Percentiles rank a stretch among this genome's conserved stretches.
Evolutionary conservation across 352 stramenopile genomes (phyloP).

Genomic region (Globisporangium mamillatum): DNA sequence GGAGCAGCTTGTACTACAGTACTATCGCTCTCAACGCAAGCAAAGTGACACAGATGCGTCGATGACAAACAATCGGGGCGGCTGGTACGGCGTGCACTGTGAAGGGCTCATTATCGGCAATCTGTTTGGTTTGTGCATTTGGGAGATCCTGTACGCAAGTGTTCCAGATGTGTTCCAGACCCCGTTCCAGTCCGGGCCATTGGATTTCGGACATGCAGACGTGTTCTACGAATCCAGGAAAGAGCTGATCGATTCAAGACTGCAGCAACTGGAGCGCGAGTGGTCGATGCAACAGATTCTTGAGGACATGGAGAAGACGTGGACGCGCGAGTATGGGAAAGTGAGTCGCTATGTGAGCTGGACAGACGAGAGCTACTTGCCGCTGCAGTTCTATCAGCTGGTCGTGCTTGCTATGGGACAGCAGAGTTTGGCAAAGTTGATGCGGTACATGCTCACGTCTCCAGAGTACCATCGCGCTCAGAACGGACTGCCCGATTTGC

Average conservation of each 20-base stretch:
- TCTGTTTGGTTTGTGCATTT: conserved; percentile 87
- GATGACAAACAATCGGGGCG: conserved; percentile 19
- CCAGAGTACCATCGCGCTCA: conserved; percentile 66
- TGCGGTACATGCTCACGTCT: conserved; percentile 69
- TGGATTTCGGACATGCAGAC: conserved; percentile 70
- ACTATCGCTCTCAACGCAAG: conserved; percentile 44
- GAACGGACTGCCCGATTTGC: conserved; percentile 69
- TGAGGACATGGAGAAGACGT: conserved; percentile 30
- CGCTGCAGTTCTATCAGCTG: conserved; percentile 52
- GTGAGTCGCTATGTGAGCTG: conserved; percentile 65
- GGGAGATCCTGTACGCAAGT: conserved; percentile 80
- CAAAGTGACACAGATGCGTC: conserved; percentile 7
- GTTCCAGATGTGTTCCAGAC: conserved; percentile 86
- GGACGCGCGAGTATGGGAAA: conserved; percentile 45
- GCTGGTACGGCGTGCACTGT: conserved; percentile 87
- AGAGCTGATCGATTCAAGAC: conserved; percentile 40
- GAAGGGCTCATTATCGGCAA: conserved; percentile 70
- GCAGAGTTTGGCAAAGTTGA: conserved; percentile 34
- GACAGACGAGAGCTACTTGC: conserved; percentile 27
- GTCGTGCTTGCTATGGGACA: conserved; percentile 44
- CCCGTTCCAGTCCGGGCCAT: conserved; percentile 64
- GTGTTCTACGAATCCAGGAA: conserved; percentile 44
- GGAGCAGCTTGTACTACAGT: conserved; percentile 82
- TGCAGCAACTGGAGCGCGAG: conserved; percentile 36
- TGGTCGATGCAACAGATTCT: conserved; percentile 54